Base-by-base conservation (phyloP, 805 yeast genomes). In the Pichia occidentalis region DNA sequence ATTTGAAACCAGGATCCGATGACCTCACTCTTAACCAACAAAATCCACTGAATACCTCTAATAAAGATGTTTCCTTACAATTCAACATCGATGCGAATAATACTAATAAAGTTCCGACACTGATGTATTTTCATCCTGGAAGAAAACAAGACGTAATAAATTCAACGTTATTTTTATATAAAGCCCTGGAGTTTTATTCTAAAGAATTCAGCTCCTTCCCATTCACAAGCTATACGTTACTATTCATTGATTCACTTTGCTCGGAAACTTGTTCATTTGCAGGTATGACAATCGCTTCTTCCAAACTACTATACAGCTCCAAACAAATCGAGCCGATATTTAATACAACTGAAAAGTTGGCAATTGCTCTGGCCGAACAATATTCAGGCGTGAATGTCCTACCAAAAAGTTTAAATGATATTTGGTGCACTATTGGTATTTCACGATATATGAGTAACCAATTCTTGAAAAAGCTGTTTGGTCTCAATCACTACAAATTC, bases 121-220 rank as follows among this genome's bases (percentile, higher is more conserved):
- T 73, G 23, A 64, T 85, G 0, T 87, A 80, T 52, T 75, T 73
- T 25, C 56, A 80, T 3, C 80, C 87, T 0, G 80, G 78, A 0
- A 70, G 66, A 25, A 70, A 64, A 40, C 66, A 70, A 30, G 59
- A 73, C 54, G 79, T 80, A 10, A 49, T 68, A 18, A 88, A 88
- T 52, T 75, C 95, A 0, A 82, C 95, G 23, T 64, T 84, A 7
- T 81, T 87, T 33, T 64, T 88, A 5, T 77, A 77, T 48, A 77
- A 74, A 50, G 95, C 95, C 0, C 67, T 92, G 51, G 95, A 87
- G 43, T 87, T 71, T 53, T 86, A 77, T 50, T 77, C 86, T 36
- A 78, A 82, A 46, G 95, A 88, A 48, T 92, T 81, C 57, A 96
- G 97, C 5, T 84, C 97, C 0, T 94, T 77, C 46, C 97, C 98